These are phyloP conservation scores for Suzukiozyma palmioleophila DNA, from an alignment of 1,139 yeast species.

Conservation along the genomic window DNA sequence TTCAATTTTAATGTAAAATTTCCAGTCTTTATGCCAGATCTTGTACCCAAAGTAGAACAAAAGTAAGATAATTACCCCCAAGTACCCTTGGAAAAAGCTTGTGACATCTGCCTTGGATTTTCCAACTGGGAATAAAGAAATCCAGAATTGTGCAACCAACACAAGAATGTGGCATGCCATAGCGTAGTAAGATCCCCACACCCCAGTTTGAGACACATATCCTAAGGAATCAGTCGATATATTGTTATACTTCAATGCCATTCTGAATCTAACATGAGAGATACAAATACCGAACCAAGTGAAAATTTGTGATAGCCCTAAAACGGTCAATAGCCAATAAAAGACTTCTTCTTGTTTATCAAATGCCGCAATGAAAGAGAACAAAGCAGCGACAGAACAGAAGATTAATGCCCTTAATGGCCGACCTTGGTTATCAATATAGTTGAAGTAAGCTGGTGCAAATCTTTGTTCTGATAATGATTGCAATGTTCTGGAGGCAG, in stretches of 20 bases:
- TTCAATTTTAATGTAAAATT: slow-evolving; percentile 22
- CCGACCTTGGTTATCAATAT: slow-evolving; percentile 40
- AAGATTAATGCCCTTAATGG: slow-evolving; percentile 37
- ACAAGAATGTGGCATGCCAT: slow-evolving; percentile 31
- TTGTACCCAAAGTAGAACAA: slow-evolving; percentile 34
- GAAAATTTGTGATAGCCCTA: slow-evolving; percentile 40
- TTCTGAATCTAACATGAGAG: slow-evolving; percentile 40
- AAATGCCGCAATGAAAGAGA: slow-evolving; percentile 36
- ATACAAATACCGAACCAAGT: slow-evolving; percentile 42
- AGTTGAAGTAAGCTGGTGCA: slow-evolving; percentile 40
- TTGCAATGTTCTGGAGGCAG: slow-evolving; percentile 41
- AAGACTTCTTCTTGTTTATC: slow-evolving; percentile 38
- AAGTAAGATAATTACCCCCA: slow-evolving; percentile 32
- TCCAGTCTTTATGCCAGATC: slow-evolving; percentile 31
- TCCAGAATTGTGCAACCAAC: slow-evolving; percentile 41
- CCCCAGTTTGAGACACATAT: slow-evolving; percentile 38
- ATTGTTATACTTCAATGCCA: slow-evolving; percentile 34
- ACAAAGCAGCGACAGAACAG: slow-evolving; percentile 28
- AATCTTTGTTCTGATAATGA: slow-evolving; percentile 41
- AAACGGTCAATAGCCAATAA: slow-evolving; percentile 41
- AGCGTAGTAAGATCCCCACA: slow-evolving; percentile 35
- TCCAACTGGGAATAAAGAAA: slow-evolving; percentile 36
- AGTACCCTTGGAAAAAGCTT: slow-evolving; percentile 34
- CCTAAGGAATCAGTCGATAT: slow-evolving; percentile 34
- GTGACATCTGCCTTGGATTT: slow-evolving; percentile 24